Conservation (phyloP, 345 rosid genomes). For the Populus tremula region DNA sequence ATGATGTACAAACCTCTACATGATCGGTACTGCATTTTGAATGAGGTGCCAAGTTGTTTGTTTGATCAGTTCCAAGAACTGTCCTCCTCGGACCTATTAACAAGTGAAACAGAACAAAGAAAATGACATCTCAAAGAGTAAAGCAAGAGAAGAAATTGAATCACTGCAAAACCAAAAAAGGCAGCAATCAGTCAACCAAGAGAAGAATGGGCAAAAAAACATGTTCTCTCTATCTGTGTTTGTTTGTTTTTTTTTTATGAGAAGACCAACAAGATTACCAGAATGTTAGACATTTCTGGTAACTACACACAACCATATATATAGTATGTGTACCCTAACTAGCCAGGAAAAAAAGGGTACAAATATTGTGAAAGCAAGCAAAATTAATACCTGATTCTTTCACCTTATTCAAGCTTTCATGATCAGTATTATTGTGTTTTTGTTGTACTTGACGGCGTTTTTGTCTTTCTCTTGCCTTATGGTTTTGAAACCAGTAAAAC, state of each 20-base stretch:
- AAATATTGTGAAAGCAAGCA: background rate
- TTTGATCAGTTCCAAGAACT: slow-evolving; percentile 36
- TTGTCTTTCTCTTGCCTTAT: slow-evolving; percentile 22
- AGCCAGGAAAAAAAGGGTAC: background rate
- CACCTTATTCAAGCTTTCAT: slow-evolving; percentile 1
- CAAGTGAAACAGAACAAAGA: background rate
- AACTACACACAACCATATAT: too few relatives aligned
- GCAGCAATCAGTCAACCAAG: background rate
- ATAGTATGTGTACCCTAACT: background rate
- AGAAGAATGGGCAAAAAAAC: background rate
- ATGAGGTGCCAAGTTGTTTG: slow-evolving; percentile 33
- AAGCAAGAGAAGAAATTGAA: background rate
- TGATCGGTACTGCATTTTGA: slow-evolving; percentile 17
- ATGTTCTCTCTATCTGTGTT: background rate
- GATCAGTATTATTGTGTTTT: slow-evolving; percentile 3
- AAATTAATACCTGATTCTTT: slow-evolving; percentile 27
- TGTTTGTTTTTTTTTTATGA: background rate
- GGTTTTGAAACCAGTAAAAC: slow-evolving; percentile 29
- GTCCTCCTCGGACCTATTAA: slow-evolving; percentile 29
- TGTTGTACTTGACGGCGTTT: slow-evolving; percentile 17
- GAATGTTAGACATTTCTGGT: background rate
- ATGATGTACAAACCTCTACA: slow-evolving; percentile 39
- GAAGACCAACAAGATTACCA: background rate
- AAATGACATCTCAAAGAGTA: background rate
- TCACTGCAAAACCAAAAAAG: background rate